Conservation (phyloP, 139 green algal species). For the Volvox africanus region DNA sequence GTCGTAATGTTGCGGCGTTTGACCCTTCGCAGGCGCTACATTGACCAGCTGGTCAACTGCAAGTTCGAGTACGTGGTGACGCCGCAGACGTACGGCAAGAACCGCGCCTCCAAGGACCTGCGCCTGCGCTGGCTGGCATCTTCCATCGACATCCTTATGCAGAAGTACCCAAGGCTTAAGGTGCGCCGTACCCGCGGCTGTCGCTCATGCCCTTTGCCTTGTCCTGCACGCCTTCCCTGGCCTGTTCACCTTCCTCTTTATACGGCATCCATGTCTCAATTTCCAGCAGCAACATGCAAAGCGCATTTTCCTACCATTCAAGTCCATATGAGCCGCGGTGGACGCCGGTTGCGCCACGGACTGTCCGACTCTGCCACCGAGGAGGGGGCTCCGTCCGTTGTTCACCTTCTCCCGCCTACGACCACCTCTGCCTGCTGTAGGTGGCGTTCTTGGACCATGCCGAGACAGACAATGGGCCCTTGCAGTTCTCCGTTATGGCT, state of each 20-base stretch:
- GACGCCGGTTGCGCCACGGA: no score
- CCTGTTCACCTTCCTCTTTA: no score
- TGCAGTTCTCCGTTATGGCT: constrained; percentile 56
- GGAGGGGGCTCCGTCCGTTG: no score
- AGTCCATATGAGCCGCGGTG: no score
- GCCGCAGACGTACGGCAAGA: constrained; percentile 65
- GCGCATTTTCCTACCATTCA: no score
- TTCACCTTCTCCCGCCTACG: neutral
- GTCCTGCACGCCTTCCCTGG: no score
- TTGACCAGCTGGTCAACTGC: constrained; percentile 70
- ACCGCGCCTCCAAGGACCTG: constrained; percentile 34
- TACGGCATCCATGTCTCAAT: no score
- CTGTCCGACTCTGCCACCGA: no score
- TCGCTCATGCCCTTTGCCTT: no score
- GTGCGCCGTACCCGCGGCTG: neutral
- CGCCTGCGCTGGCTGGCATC: constrained; percentile 33
- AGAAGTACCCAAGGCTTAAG: constrained; percentile 45
- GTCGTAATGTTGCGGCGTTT: neutral
- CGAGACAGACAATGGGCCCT: constrained; percentile 40
- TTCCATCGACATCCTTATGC: constrained; percentile 45
- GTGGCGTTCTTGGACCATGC: constrained; percentile 58
- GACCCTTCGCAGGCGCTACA: constrained; percentile 28
- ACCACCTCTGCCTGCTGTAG: neutral
- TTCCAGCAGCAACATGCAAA: no score
- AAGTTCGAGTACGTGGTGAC: constrained; percentile 89